Percentiles rank a stretch among this genome's conserved stretches.
These are phyloP conservation scores for Didymella sp. DNA, from an alignment of 2,329 filamentous ascomycete genomes.

Conservation along the genomic window DNA sequence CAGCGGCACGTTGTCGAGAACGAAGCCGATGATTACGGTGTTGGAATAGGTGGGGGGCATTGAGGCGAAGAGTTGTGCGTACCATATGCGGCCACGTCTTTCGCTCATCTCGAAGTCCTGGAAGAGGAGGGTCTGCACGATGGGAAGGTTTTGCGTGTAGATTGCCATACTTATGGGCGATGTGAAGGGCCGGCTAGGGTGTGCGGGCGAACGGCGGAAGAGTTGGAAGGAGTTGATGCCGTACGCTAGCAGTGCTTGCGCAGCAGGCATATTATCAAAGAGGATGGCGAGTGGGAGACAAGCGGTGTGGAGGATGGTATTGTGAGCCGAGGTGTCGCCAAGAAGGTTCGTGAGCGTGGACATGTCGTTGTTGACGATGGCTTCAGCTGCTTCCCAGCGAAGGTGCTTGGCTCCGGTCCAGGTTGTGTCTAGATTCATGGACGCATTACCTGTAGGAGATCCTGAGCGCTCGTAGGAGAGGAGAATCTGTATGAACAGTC, in stretches of 20 bases:
- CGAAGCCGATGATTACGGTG: slow-evolving; percentile 7
- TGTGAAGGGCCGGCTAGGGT: slow-evolving; percentile 18
- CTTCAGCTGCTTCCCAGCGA: slow-evolving; percentile 17
- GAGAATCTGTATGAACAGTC: slow-evolving; percentile 1
- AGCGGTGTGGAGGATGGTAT: slow-evolving; percentile 14
- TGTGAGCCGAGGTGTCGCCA: not conserved
- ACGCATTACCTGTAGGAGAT: slow-evolving; percentile 13
- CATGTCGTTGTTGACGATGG: slow-evolving; percentile 14
- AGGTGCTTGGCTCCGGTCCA: slow-evolving; percentile 21
- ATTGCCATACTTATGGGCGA: slow-evolving; percentile 18
- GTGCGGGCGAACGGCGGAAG: slow-evolving; percentile 13
- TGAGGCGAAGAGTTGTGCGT: slow-evolving; percentile 15
- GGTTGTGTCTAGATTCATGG: slow-evolving; percentile 14
- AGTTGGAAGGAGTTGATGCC: slow-evolving; percentile 14
- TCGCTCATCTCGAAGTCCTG: slow-evolving; percentile 9
- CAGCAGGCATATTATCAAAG: slow-evolving; percentile 14
- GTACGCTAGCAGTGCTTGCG: slow-evolving; percentile 13
- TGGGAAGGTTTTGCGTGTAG: not conserved
- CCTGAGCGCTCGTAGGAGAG: slow-evolving; percentile 9
- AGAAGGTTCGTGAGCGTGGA: slow-evolving; percentile 10
- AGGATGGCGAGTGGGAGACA: slow-evolving; percentile 19
- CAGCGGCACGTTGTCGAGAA: slow-evolving; percentile 18
- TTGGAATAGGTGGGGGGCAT: slow-evolving; percentile 2
- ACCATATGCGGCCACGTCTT: slow-evolving; percentile 16
- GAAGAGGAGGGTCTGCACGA: slow-evolving; percentile 9